Percentiles rank a stretch among this genome's conserved stretches.
These are phyloP conservation scores for Candida sp. DNA, from an alignment of 1,139 yeast species.

Conservation along the genomic window DNA sequence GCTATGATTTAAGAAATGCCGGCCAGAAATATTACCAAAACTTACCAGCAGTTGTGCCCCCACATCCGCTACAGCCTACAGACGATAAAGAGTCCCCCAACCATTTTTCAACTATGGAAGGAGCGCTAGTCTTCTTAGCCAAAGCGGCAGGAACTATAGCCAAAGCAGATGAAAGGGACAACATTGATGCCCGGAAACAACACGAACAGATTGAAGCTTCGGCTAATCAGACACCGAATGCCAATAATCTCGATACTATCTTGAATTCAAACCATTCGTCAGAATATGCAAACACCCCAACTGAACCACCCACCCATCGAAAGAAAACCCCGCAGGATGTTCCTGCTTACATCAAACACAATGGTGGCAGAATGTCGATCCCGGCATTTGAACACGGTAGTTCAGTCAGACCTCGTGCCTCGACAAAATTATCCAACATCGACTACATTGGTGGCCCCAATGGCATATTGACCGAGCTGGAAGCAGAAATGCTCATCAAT, in stretches of 20 bases:
- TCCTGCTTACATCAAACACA: slow-evolving; percentile 14
- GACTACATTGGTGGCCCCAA: slow-evolving; percentile 61
- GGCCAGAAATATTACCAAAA: background rate
- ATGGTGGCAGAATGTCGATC: slow-evolving; percentile 13
- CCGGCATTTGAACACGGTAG: slow-evolving; percentile 45
- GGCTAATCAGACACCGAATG: background rate
- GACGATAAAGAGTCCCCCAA: slow-evolving; percentile 6
- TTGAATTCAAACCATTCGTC: slow-evolving; percentile 1
- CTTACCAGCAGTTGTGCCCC: background rate
- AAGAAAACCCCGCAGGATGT: slow-evolving; percentile 5
- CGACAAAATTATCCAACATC: slow-evolving; percentile 51
- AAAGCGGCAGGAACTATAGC: slow-evolving; percentile 76
- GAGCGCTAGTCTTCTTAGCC: slow-evolving; percentile 68
- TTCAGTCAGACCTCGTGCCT: slow-evolving; percentile 49
- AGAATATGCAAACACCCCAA: background rate
- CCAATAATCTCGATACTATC: background rate
- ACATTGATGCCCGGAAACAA: slow-evolving; percentile 60
- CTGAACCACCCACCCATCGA: background rate
- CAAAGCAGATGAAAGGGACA: slow-evolving; percentile 60
- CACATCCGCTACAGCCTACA: background rate
- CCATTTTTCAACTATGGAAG: slow-evolving; percentile 52
- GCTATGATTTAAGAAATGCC: background rate
- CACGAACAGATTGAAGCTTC: slow-evolving; percentile 43
- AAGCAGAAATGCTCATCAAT: slow-evolving; percentile 61
- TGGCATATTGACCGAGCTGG: slow-evolving; percentile 62